A percentile compares a stretch with the other conserved stretches of the same genome.
These are phyloP conservation scores for Monilinia fructigena DNA, from an alignment of 2,329 filamentous ascomycete genomes.

Conservation along the genomic window DNA sequence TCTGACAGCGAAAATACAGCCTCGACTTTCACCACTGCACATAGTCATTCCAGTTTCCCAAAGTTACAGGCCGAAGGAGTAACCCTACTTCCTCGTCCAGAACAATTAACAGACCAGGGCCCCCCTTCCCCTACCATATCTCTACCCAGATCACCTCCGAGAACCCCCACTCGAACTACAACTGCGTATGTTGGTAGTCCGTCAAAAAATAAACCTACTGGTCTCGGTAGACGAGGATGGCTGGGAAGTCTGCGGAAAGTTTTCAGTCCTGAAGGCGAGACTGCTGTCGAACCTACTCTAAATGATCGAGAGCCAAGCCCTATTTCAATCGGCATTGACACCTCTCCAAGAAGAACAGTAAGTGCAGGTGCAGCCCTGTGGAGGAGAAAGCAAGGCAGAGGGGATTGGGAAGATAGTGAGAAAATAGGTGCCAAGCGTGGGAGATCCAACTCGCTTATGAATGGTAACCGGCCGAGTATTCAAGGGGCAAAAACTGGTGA, in stretches of 20 bases:
- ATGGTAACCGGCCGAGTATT: constrained; percentile 10
- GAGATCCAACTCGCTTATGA: constrained; percentile 32
- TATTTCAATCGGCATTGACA: constrained; percentile 31
- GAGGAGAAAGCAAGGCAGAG: constrained; percentile 50
- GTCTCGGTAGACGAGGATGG: constrained; percentile 46
- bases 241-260: constrained; percentile 60
- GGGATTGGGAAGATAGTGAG: constrained; percentile 49
- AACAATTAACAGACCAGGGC: background rate
- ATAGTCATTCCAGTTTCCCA: constrained; percentile 37
- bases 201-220: constrained; percentile 52
- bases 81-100: constrained; percentile 35
- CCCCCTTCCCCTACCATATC: background rate
- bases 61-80: constrained; percentile 37
- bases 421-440: constrained; percentile 15
- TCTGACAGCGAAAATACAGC: constrained; percentile 30
- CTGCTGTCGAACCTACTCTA: constrained; percentile 1
- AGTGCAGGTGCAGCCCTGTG: constrained; percentile 49
- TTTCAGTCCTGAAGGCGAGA: constrained; percentile 26
- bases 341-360: constrained; percentile 43
- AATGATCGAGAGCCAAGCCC: constrained; percentile 30
- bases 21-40: constrained; percentile 37
- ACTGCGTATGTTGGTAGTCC: constrained; percentile 49
- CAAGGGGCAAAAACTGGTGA: constrained; percentile 13
- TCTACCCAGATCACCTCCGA: constrained; percentile 19
- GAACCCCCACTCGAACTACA: constrained; percentile 29